Base-by-base conservation (phyloP, 805 yeast species). In the Wickerhamomyces strasburgensis region DNA sequence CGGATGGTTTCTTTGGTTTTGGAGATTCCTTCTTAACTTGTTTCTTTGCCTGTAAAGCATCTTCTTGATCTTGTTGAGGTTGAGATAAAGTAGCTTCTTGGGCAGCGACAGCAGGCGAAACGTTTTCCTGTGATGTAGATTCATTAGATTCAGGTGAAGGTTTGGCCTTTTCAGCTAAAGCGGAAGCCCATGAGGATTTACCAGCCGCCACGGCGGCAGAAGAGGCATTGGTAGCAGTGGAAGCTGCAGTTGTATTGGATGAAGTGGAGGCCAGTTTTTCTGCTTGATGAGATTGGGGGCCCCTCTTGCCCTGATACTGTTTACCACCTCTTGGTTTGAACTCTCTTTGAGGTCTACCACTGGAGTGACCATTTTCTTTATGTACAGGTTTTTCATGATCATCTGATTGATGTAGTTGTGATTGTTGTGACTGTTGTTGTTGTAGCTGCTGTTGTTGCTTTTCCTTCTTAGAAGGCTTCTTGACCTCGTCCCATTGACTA, bases 401-500 rank as follows among this genome's bases (percentile, higher is more conserved):
- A 29, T 29, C 34, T 29, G 30, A 40, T 35, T 27, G 44, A 41
- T 38, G 47, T 34, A 47, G 47, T 35, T 43, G 46, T 29, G 48
- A 50, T 27, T 50, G 48, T 27, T 43, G 40, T n/a, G n/a, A n/a
- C 15, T 43, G 33, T 21, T 48, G 44, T 31, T 27, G 46, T 25
- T 36, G 43, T 29, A 32, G 43, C 30, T 40, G 47, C 35, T 44
- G 42, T 23, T 46, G 64, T 64, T 67, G 58, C 57, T 67, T 66
- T 61, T 75, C 64, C 72, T 73, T 75, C 60, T 80, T 83, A 31
- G 73, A 52, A 19, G 72, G 72, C 52, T 68, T 84, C 62, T 80
- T 80, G 46, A 86, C 95, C 51, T 89, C 93, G 57, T 87, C 97
- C 96, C 98, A 90, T 62, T 84, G 86, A 49, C 83, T 73, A 27